Base-by-base conservation (phyloP, 345 rosid genomes). In the Triadica sebifera region DNA sequence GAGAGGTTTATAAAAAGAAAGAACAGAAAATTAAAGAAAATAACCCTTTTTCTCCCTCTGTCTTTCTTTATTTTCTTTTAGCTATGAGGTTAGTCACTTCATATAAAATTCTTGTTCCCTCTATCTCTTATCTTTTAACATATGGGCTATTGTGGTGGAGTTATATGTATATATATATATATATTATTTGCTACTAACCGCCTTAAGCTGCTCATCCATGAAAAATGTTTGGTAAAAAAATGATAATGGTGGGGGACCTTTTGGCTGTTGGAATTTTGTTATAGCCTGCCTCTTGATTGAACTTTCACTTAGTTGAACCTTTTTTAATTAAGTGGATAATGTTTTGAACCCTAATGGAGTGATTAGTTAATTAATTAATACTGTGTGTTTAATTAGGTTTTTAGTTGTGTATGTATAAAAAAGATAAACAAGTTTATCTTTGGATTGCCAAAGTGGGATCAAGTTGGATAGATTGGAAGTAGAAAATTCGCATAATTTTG, bases 351-450 rank as follows among this genome's bases (percentile, higher is more conserved):
- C 13, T 49, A 51, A 62, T 39, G 59, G 1, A 49, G 62, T 24
- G 17, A 41, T 39, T 10, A 45, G 0, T 51, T 16, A 4, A 5
- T 62, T 62, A 37, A 29, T 29, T 29, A 29, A 2, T 29, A 29
- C 34, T 29, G 34, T 29, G 34, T 29, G 16, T 4, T n/a, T 13
- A 29, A 3, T 50, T 13, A 10, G n/a, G 19, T 52, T 52, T 47
- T 2, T 13, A n/a, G 13, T 51, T 51, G 34, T 57, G 13, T 22
- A 62, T 37, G 17, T 24, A 6, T 10, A 20, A 47, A 24, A 65
- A 52, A 49, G 58, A 59, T 77, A 79, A 84, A 63, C 16, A 78
- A 83, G 67, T 62, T 76, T 75, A 82, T 77, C 84, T 77, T 65
- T 61, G 1, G 37, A 19, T 13, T 70, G 69, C 55, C 64, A 73